Conservation (phyloP, 1,284 basidiomycete genomes). For the Melampsora larici-populina region DNA sequence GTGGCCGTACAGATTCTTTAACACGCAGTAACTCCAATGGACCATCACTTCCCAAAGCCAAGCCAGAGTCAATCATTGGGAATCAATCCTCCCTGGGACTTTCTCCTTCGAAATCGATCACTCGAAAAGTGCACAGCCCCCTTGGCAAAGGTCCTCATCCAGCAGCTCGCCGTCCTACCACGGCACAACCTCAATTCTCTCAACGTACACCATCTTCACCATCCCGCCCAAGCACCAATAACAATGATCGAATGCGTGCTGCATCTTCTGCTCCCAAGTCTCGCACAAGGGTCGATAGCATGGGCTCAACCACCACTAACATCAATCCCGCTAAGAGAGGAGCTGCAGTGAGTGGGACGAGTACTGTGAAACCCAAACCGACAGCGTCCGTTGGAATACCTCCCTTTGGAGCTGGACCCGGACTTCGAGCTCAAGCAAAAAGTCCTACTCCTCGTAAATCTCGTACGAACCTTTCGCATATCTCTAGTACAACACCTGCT, state of each 20-base stretch:
- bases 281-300: neutral
- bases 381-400: neutral
- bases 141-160: no score
- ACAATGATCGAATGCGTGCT: neutral
- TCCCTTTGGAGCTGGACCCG: conserved; percentile 17
- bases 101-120: neutral
- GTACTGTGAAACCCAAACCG: neutral
- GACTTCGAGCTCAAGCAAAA: neutral
- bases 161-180: neutral
- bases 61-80: neutral
- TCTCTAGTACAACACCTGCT: neutral
- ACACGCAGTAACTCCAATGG: neutral
- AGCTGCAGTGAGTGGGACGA: conserved; percentile 1
- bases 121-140: neutral
- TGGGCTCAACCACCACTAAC: neutral
- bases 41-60: neutral
- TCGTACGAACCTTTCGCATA: conserved; percentile 20
- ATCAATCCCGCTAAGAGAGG: neutral
- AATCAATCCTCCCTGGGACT: neutral
- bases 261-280: neutral
- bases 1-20: neutral
- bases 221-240: neutral
- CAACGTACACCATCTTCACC: neutral
- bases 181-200: neutral
- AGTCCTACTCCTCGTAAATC: neutral